Evolutionary conservation across 2,329 filamentous ascomycete species (phyloP), one percentile per base, ranked within the genome.

Genomic region (Venturia carpophila): DNA sequence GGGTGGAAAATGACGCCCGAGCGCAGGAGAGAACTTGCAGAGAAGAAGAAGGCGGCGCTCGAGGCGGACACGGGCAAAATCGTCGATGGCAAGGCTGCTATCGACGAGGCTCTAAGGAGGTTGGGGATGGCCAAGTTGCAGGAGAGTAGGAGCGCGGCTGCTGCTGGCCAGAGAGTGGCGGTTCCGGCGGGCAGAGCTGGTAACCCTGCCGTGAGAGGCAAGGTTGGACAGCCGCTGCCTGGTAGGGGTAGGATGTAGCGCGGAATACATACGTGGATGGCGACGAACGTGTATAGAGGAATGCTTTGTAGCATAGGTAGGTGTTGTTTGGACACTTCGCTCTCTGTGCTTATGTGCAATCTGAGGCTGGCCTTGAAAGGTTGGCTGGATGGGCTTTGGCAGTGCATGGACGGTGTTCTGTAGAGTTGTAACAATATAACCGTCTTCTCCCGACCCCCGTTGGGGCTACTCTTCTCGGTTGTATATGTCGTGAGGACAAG

Each of bases 1-100:
- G 84, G 87, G 69, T 99, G 94, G 94, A 84, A 83, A 66, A 78
- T 99, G 82, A 92, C 89, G 1, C 78, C 84, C 60, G 81, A 89
- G 77, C 37, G 60, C 7, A 62, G n/a, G 72, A 74, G 79, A 71
- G 82, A 89, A 75, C 60, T 81, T 89, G 77, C 39, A 34, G 52
- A 62, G 24, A 65, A 52, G 55, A 81, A 89, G 75, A 73, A 80
- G 67, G 74, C 81, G 72, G 73, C 79, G 27, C 73, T 81, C 62
- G 70, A 81, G 66, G 75, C 80, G 65, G 76, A 85, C 63, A 76
- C 80, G 19, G 85, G 86, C 21, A 73, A 74, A 66, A 68, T 90
- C 60, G 75, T 92, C n/a, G 78, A 82, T 65, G 79, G 82, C 61
- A 75, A 76, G 47, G 76, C 76, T 67, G 68, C 76, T 11, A 73